Conservation (phyloP, 305 asterid genomes). For the Stenogyne calaminthoides region DNA sequence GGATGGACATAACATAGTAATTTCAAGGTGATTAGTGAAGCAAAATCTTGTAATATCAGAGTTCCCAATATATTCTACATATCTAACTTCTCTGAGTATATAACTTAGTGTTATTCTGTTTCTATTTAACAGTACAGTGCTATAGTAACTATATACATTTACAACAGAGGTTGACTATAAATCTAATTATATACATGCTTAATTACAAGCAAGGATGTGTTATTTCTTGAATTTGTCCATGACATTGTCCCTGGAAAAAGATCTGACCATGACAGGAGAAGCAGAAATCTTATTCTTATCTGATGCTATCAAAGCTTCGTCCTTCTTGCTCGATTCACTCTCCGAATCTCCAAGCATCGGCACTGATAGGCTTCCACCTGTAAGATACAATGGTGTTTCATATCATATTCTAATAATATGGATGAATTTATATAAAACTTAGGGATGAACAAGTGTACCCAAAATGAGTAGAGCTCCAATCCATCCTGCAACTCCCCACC, state of each 20-base stretch:
- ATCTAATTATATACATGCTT: background rate
- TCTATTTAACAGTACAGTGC: background rate
- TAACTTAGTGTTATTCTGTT: background rate
- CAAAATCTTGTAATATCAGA: no score
- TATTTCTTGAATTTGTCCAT: conserved; percentile 40
- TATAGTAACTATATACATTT: background rate
- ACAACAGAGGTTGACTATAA: background rate
- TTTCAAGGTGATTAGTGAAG: no score
- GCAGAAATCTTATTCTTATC: conserved; percentile 39
- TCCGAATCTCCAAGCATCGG: conserved; percentile 43
- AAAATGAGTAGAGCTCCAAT: conserved; percentile 64
- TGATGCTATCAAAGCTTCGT: conserved; percentile 20
- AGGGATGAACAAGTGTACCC: conserved; percentile 31
- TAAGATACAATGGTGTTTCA: background rate
- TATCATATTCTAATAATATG: background rate
- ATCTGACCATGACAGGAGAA: conserved; percentile 43
- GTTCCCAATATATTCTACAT: no score
- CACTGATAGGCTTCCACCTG: conserved; percentile 66
- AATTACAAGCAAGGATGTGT: background rate
- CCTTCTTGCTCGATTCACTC: conserved; percentile 23
- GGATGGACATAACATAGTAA: no score
- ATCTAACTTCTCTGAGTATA: no score
- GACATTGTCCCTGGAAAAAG: conserved; percentile 33
- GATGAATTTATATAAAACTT: no score
- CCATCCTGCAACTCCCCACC: conserved; percentile 75